Evolutionary conservation across 495 filamentous ascomycete species (phyloP), one percentile per base, ranked within the genome.

Genomic region (Talaromyces trachyspermus): DNA sequence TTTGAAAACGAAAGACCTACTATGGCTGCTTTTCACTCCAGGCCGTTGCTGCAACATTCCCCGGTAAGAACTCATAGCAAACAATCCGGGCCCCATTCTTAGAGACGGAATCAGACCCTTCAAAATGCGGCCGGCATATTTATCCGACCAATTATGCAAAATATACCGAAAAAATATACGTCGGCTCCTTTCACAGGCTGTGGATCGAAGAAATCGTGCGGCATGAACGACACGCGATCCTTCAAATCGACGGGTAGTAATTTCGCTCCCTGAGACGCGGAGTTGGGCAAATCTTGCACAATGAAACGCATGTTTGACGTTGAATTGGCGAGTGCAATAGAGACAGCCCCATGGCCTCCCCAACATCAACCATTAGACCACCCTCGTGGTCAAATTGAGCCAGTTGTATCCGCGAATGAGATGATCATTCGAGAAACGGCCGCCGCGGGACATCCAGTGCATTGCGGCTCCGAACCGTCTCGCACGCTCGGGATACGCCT

Each of bases 321-420:
- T 23, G 32, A 26, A 32, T 58, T 50, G 10, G 74, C 77, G 14
- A 80, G 52, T 6, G 67, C 68, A 20, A 66, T 55, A 43, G 57
- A 63, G 4, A 75, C 69, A 49, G 73, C 72, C 2, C 77, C 77
- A 38, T 73, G 62, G 3, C 65, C 68, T 5, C 77, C 77, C 77
- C 77, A 1, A 81, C 38, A 49, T 81, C 77, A 2, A 32, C 29
- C 22, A 79, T 46, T 1, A 61, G 68, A 1, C 66, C 74, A 5
- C 56, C 64, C 1, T 9, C 10, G 2, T 9, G 25, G 20, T 0
- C 65, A 32, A n/a, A 58, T 42, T 61, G 63, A 4, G 52, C 35
- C 15, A 44, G 49, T 1, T 51, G 56, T 10, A 65, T 49, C 29
- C 29, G 10, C 8, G 2, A 32, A 32, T 32, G 6, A 65, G 69